These are phyloP conservation scores for Apiospora aurea DNA, from an alignment of 2,329 filamentous ascomycete genomes.

Conservation along the genomic window DNA sequence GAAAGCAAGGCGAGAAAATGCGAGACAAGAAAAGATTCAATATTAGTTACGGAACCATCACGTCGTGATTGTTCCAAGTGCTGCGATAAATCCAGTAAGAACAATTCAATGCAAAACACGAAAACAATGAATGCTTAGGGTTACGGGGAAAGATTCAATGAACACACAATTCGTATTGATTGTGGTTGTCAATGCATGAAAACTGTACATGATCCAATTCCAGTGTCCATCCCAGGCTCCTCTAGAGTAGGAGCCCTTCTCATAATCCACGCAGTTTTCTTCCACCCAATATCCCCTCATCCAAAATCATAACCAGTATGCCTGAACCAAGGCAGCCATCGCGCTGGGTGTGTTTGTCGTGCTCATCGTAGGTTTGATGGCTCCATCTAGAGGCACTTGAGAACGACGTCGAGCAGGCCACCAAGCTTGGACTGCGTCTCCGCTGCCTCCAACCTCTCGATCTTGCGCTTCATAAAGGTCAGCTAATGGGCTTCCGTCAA, in stretches of 20 bases:
- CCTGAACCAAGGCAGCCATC: no score
- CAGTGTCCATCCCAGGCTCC: no score
- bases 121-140: background rate
- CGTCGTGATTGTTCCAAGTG: background rate
- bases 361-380: accelerated
- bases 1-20: background rate
- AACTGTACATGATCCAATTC: no score
- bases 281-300: no score
- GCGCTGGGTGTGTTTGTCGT: background rate
- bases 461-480: background rate
- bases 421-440: background rate
- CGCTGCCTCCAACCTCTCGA: background rate
- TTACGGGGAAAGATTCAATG: background rate
- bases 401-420: background rate
- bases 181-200: no score
- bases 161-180: no score
- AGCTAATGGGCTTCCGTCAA: background rate
- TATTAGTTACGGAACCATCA: background rate
- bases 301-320: no score
- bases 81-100: background rate
- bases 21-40: background rate
- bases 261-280: no score
- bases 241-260: no score
- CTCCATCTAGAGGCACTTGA: background rate
- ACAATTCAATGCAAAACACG: no score